These are phyloP conservation scores for Volvariella surrecta DNA, from an alignment of 1,284 basidiomycete species.

Conservation along the genomic window DNA sequence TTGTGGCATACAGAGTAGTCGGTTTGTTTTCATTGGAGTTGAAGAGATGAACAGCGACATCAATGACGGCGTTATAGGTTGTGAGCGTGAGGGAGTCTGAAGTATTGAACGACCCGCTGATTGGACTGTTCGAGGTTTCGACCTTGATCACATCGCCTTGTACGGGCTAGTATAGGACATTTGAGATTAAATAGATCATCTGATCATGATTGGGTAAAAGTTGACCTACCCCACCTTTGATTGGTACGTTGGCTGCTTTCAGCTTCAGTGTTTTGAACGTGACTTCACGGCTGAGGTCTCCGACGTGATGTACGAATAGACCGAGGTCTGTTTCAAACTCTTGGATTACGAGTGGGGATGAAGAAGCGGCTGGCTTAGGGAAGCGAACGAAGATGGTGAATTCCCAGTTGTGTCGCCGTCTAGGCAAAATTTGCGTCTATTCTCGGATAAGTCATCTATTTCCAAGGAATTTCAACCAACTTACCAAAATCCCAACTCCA, in stretches of 20 bases:
- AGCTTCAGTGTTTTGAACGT: constrained; percentile 18
- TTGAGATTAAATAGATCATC: constrained; percentile 14
- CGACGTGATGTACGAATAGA: constrained; percentile 20
- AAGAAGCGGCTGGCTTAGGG: too few species aligned
- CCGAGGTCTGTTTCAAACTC: constrained; percentile 18
- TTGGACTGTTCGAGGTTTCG: constrained; percentile 20
- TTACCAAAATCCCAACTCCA: too few species aligned
- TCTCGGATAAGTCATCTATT: too few species aligned
- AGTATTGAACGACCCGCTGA: constrained; percentile 27
- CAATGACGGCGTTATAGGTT: constrained; percentile 24
- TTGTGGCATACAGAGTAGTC: constrained; percentile 13
- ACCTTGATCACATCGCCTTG: constrained; percentile 13
- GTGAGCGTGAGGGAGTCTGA: constrained; percentile 20
- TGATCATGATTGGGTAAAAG: neutral
- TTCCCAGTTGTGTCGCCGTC: too few species aligned
- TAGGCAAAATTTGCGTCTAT: too few species aligned
- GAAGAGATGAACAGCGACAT: constrained; percentile 18
- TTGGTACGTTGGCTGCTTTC: constrained; percentile 8
- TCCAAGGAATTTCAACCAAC: too few species aligned
- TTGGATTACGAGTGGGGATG: too few species aligned
- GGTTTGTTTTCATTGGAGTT: constrained; percentile 14
- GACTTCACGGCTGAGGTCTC: constrained; percentile 17
- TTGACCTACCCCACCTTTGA: neutral
- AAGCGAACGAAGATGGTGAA: too few species aligned
- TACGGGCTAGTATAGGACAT: constrained; percentile 4